A percentile compares a stretch with the other conserved stretches of the same genome.
Evolutionary conservation across 371 early-diverging fungal genomes (phyloP).

Genomic region (Haplosporangium sp.): DNA sequence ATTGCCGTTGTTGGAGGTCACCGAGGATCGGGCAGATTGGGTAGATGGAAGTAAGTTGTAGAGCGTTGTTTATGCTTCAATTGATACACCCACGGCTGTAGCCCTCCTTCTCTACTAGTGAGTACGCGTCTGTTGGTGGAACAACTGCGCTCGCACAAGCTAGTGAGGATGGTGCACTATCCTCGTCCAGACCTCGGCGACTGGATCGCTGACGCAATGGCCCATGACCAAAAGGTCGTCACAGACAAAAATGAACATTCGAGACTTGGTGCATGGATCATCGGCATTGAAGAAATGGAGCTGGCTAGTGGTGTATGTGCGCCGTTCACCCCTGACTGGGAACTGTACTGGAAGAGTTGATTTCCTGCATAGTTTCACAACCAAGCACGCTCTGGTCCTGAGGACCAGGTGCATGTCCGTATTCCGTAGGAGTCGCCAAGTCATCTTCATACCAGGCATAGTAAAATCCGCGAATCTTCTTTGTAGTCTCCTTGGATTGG

Average conservation of each 20-base stretch:
- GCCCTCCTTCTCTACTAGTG: background rate
- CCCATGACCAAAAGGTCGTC: constrained; percentile 28
- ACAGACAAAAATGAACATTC: constrained; percentile 20
- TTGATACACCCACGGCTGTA: background rate
- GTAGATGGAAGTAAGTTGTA: background rate
- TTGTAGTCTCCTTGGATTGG: constrained; percentile 30
- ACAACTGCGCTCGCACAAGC: background rate
- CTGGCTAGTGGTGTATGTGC: too few relatives aligned
- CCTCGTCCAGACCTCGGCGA: constrained; percentile 29
- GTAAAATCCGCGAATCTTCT: constrained; percentile 32
- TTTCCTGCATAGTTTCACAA: background rate
- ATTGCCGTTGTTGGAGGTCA: constrained; percentile 27
- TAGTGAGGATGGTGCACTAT: background rate
- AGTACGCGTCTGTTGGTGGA: background rate
- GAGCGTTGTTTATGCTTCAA: background rate
- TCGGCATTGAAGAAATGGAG: too few relatives aligned
- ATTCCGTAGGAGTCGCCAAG: background rate
- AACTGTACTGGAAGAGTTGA: background rate
- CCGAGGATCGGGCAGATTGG: constrained; percentile 8
- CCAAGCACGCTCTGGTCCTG: background rate
- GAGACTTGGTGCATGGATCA: background rate
- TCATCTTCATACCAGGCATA: constrained; percentile 42
- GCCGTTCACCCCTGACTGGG: background rate
- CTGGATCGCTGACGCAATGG: constrained; percentile 23
- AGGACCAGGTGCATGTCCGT: background rate